Evolutionary conservation across 345 rosid species (phyloP).

Genomic region (Salix caprea): DNA sequence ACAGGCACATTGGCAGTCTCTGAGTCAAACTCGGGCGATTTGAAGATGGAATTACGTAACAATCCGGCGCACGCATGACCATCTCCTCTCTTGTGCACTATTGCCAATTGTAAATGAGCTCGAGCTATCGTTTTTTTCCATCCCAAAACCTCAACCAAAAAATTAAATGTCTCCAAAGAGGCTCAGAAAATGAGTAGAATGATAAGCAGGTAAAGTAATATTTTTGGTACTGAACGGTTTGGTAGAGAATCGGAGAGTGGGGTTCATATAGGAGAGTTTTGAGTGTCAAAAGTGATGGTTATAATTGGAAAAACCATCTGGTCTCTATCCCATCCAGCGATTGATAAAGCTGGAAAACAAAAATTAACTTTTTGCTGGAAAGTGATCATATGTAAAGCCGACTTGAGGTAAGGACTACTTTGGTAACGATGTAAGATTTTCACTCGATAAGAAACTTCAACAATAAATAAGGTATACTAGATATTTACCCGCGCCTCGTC

Average conservation of each 20-base stretch:
- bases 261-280: neutral
- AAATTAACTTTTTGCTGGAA: neutral
- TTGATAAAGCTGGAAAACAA: neutral
- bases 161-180: neutral
- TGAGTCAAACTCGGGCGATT: slow-evolving; percentile 21
- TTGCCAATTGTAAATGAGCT: slow-evolving; percentile 38
- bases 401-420: no score
- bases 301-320: neutral
- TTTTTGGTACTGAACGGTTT: neutral
- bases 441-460: no score
- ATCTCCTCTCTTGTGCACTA: slow-evolving; percentile 44
- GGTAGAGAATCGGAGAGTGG: neutral
- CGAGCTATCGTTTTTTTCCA: slow-evolving; percentile 29
- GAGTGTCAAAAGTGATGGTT: neutral
- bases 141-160: neutral
- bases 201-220: neutral
- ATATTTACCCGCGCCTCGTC: no score
- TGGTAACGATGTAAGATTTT: no score
- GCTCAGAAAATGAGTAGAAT: neutral
- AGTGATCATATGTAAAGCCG: neutral
- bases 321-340: neutral
- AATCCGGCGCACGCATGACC: slow-evolving; percentile 37
- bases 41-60: slow-evolving; percentile 33
- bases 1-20: slow-evolving; percentile 29
- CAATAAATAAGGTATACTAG: no score